Evolutionary conservation across 495 filamentous ascomycete species (phyloP).

Genomic region (Aspergillus steynii): DNA sequence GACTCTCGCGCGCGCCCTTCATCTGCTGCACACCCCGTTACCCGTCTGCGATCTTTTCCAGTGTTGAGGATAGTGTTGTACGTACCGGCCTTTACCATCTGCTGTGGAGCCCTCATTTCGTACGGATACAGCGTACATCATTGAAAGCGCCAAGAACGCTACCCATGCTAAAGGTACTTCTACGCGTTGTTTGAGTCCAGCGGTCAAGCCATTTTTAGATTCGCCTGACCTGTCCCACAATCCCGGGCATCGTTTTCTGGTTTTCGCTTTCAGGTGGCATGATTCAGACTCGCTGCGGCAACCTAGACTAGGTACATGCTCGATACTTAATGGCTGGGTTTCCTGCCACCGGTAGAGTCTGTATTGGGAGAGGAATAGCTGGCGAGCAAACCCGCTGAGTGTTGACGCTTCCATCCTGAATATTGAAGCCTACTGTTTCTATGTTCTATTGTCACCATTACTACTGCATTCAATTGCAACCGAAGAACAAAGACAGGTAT

Average conservation of each 20-base stretch:
- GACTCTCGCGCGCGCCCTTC: not conserved
- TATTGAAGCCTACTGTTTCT: not conserved
- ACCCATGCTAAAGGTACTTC: not conserved
- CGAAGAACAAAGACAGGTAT: too few relatives aligned
- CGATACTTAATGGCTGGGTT: not conserved
- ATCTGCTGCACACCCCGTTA: not conserved
- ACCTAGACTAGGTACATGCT: not conserved
- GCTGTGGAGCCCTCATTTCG: not conserved
- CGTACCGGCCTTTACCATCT: not conserved
- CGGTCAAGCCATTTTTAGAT: not conserved
- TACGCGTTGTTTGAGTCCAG: not conserved
- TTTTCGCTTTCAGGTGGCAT: not conserved
- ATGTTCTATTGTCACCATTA: too few relatives aligned
- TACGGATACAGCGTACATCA: not conserved
- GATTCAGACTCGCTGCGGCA: not conserved
- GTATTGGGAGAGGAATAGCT: not conserved
- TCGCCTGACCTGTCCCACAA: not conserved
- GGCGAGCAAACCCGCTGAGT: not conserved
- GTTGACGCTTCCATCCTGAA: not conserved
- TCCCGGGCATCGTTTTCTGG: not conserved
- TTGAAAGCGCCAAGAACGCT: not conserved
- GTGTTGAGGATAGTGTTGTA: not conserved
- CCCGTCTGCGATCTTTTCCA: too few relatives aligned
- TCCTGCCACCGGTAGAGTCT: not conserved
- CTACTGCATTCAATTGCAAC: too few relatives aligned